Percentiles rank a stretch among this genome's conserved stretches.
phyloP scores from a whole-genome alignment of 2,329 filamentous ascomycete species.

The Clarireedia sp. region DNA sequence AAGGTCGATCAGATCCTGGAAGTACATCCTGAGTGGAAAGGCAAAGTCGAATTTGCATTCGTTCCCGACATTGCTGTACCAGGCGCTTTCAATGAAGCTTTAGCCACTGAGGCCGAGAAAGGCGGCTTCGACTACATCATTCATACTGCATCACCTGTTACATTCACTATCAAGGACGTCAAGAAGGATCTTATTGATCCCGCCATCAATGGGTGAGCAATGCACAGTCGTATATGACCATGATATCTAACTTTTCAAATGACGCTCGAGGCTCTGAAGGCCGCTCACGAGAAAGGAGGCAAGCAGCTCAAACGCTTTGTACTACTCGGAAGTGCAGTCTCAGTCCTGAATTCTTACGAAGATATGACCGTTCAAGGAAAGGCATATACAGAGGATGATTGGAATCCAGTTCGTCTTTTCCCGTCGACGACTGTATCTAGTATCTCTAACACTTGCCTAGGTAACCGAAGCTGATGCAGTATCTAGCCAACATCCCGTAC shows the following conservation, averaged over 20 bases:
- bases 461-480: slow-evolving; percentile 22
- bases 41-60: slow-evolving; percentile 28
- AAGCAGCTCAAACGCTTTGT: slow-evolving; percentile 31
- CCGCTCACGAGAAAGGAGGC: slow-evolving; percentile 49
- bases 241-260: slow-evolving; percentile 20
- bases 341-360: slow-evolving; percentile 53
- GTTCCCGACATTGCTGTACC: slow-evolving; percentile 63
- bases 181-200: slow-evolving; percentile 39
- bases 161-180: slow-evolving; percentile 25
- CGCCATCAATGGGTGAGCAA: slow-evolving; percentile 38
- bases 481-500: slow-evolving; percentile 33
- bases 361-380: slow-evolving; percentile 45
- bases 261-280: slow-evolving; percentile 62
- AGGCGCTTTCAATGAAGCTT: slow-evolving; percentile 54
- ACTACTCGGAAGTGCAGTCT: slow-evolving; percentile 44
- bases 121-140: slow-evolving; percentile 44
- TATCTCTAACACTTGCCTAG: not conserved
- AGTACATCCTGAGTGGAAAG: slow-evolving; percentile 29
- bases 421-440: slow-evolving; percentile 19
- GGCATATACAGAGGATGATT: slow-evolving; percentile 43
- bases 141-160: slow-evolving; percentile 56
- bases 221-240: not conserved
- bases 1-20: slow-evolving; percentile 37
- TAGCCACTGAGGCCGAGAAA: slow-evolving; percentile 42
- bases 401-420: slow-evolving; percentile 37